Base-by-base conservation (phyloP, 257 asterid genomes). In the Scutellaria baicalensis region DNA sequence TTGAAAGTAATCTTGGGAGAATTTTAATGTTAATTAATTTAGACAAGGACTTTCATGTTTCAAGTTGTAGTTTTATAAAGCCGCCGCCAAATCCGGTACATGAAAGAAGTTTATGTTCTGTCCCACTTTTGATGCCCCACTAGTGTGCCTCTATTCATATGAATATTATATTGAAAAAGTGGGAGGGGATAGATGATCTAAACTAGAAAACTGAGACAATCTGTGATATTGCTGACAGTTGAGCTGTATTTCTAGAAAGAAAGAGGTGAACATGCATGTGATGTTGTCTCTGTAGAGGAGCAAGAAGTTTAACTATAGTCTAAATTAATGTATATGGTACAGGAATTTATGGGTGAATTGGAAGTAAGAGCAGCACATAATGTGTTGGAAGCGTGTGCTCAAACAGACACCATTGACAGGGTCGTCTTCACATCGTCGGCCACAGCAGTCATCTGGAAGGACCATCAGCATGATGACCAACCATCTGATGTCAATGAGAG, bases 341-440 rank as follows among this genome's bases (percentile, higher is more conserved):
- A 94, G 97, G 99, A 89, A 83, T 75, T 67, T 50, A 84, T 86
- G 96, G 91, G 86, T 44, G 99, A 94, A 59, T 64, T 91, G 73
- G 99, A 94, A 76, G 98, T 88, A 12, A 88, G 97, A 75, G 99
- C 98, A 35, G 99, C 99, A 35, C 97, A 91, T 75, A 94, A 91
- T 75, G 97, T 89, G 75, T 44, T 94, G 83, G 99, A 94, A 83
- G 99, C 99, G 9, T 89, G 99, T 78, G 96, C 97, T 0, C 98
- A 86, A 65, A 94, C 97, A 14, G 88, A 85, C 61, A 88, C 92
- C 69, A 78, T 94, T 8, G 88, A 91, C 49, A 91, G 86, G 71
- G 96, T 94, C 0, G 84, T 94, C 59, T 94, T 88, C 74, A 91
- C 98, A 0, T 91, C 99, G 3, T 94, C 99, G 0, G 97, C 91